A percentile compares a stretch with the other conserved stretches of the same genome.
These are phyloP conservation scores for Mortierella sp. DNA, from an alignment of 371 early-diverging fungal species.

Conservation along the genomic window DNA sequence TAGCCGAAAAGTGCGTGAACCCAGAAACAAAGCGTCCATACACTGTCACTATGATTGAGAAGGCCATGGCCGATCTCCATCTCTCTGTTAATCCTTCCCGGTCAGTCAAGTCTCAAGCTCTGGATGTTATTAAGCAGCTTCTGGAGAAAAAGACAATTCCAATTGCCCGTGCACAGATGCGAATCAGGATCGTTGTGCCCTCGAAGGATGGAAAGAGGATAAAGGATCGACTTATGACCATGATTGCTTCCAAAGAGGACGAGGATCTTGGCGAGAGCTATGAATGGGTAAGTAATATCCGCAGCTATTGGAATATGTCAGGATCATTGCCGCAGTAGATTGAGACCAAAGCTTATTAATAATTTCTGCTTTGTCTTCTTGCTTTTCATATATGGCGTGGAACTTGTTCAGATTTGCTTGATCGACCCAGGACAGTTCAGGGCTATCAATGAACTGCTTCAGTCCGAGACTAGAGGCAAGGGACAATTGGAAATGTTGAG, in stretches of 20 bases:
- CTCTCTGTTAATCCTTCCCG: conserved; percentile 88
- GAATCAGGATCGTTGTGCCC: conserved; percentile 79
- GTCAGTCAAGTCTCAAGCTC: conserved; percentile 88
- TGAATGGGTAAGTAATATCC: conserved; percentile 74
- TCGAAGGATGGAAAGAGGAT: conserved; percentile 89
- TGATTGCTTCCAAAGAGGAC: conserved; percentile 84
- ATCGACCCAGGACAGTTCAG: conserved; percentile 96
- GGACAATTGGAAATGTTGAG: conserved; percentile 89
- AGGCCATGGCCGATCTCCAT: conserved; percentile 94
- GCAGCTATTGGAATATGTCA: not conserved
- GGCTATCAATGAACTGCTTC: conserved; percentile 80
- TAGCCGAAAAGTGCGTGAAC: conserved; percentile 95
- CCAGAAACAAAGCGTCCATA: conserved; percentile 96
- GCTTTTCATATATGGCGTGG: conserved; percentile 5
- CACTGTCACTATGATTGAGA: conserved; percentile 97
- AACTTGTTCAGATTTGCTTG: conserved; percentile 70
- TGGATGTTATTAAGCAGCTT: conserved; percentile 92
- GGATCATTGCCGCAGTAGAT: not conserved
- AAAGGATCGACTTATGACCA: conserved; percentile 77
- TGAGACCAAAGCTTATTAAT: not conserved
- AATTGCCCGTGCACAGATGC: conserved; percentile 95
- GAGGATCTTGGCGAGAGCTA: conserved; percentile 87
- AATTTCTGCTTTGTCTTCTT: not conserved
- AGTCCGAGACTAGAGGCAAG: conserved; percentile 85
- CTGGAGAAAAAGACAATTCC: conserved; percentile 89